Percentiles rank a stretch among this genome's conserved stretches.
Evolutionary conservation across 129 eudicot species (phyloP).

Genomic region (Scalesia atractyloides): DNA sequence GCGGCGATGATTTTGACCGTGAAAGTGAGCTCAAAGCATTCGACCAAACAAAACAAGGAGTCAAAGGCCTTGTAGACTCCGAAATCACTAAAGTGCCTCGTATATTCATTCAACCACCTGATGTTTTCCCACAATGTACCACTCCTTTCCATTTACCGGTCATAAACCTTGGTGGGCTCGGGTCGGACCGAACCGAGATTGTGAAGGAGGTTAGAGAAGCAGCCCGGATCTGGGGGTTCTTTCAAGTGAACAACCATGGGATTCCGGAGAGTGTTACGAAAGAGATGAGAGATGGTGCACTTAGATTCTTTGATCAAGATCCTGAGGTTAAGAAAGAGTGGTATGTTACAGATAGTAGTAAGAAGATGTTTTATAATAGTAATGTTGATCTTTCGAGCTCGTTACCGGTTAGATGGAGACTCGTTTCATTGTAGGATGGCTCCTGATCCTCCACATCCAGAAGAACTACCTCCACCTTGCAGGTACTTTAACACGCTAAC

Average conservation of each 20-base stretch:
- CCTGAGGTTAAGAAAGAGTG: conserved; percentile 47
- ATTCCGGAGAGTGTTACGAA: conserved; percentile 39
- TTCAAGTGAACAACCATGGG: conserved; percentile 61
- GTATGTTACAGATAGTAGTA: conserved; percentile 45
- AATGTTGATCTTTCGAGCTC: conserved; percentile 50
- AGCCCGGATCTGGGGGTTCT: conserved; percentile 46
- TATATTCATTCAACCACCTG: conserved; percentile 47
- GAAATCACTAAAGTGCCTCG: conserved; percentile 47
- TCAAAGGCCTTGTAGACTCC: conserved; percentile 51
- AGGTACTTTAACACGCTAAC: conserved; percentile 30
- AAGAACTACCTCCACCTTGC: conserved; percentile 52
- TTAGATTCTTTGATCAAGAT: conserved; percentile 52
- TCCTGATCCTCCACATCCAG: conserved; percentile 42
- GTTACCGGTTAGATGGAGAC: conserved; percentile 66
- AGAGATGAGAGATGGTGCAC: conserved; percentile 51
- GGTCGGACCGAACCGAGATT: conserved; percentile 19
- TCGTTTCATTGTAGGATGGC: conserved; percentile 41
- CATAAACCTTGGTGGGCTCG: conserved; percentile 35
- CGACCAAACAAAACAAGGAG: conserved; percentile 51
- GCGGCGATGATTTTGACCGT: conserved; percentile 25
- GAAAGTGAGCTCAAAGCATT: conserved; percentile 42
- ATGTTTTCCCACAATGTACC: conserved; percentile 20
- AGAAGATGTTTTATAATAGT: conserved; percentile 39
- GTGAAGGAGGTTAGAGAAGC: conserved; percentile 37
- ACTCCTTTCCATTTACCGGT: conserved; percentile 15